A percentile compares a stretch with the other conserved stretches of the same genome.
Evolutionary conservation across 805 yeast genomes (phyloP).

Genomic region (Yamadazyma olivae): DNA sequence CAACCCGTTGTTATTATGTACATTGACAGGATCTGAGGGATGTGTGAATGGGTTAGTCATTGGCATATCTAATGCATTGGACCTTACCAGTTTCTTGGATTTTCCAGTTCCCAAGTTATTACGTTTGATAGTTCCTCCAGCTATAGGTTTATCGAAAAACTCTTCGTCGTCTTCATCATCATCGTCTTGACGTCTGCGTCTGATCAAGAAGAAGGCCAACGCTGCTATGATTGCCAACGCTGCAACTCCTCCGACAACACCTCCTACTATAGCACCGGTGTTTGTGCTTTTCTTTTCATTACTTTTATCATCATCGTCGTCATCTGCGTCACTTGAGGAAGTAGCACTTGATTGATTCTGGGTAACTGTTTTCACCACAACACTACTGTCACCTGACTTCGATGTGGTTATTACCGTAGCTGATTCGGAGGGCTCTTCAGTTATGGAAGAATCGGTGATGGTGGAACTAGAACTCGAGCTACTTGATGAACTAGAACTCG

Average conservation of each 20-base stretch:
- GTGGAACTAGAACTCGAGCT: neutral
- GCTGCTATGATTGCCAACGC: constrained; percentile 24
- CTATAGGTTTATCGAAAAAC: constrained; percentile 26
- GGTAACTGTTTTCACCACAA: constrained; percentile 12
- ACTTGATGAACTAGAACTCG: constrained; percentile 7
- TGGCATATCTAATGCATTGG: constrained; percentile 35
- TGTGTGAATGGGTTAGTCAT: constrained; percentile 61
- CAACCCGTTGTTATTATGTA: constrained; percentile 13
- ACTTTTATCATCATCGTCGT: constrained; percentile 6
- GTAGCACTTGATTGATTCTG: constrained; percentile 4
- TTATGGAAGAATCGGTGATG: constrained; percentile 3
- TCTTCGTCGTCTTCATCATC: constrained; percentile 40
- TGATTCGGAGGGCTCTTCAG: constrained; percentile 8
- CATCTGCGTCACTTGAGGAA: constrained; percentile 8
- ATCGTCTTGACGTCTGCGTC: constrained; percentile 22
- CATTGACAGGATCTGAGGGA: constrained; percentile 58
- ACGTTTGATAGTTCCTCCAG: constrained; percentile 15
- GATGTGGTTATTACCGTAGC: constrained; percentile 11
- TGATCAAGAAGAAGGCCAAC: constrained; percentile 28
- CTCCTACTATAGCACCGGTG: constrained; percentile 41
- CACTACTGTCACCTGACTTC: constrained; percentile 8
- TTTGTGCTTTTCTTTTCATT: constrained; percentile 19
- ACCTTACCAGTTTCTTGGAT: constrained; percentile 16
- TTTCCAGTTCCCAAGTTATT: constrained; percentile 12
- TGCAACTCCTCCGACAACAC: constrained; percentile 43